Evolutionary conservation across 2,329 filamentous ascomycete species (phyloP).

Genomic region (Penicillium sp.): DNA sequence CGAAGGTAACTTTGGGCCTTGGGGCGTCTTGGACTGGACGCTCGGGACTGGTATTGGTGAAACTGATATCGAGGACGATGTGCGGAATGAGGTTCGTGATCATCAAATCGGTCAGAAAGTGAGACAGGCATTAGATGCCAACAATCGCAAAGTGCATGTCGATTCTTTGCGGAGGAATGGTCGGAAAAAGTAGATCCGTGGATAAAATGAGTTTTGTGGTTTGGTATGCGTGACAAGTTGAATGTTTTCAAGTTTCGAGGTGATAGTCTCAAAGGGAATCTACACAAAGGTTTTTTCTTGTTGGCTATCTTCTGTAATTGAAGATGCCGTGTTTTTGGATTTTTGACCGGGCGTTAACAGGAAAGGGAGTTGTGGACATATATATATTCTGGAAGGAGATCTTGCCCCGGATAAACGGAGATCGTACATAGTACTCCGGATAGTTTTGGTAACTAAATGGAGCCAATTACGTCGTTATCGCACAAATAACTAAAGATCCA

Average conservation of each 20-base stretch:
- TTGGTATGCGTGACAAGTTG: too few species aligned
- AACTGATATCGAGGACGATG: constrained; percentile 54
- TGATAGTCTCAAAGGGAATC: too few species aligned
- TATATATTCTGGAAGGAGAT: not conserved
- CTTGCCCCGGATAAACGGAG: constrained; percentile 8
- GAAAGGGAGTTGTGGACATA: constrained; percentile 4
- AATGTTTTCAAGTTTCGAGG: not conserved
- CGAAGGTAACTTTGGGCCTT: constrained; percentile 50
- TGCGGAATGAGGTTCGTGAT: constrained; percentile 46
- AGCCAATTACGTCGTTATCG: constrained; percentile 15
- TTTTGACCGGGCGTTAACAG: not conserved
- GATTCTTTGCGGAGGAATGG: constrained; percentile 24
- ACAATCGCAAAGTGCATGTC: constrained; percentile 35
- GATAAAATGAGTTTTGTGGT: not conserved
- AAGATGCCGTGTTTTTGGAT: too few species aligned
- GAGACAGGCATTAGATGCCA: constrained; percentile 35
- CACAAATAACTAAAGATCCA: constrained; percentile 12
- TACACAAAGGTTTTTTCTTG: not conserved
- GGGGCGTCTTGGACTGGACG: constrained; percentile 52
- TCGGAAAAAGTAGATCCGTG: not conserved
- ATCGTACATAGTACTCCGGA: not conserved
- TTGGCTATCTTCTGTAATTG: not conserved
- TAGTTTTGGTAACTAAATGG: not conserved
- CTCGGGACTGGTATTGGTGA: constrained; percentile 47
- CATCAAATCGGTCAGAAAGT: constrained; percentile 40